phyloP scores from a whole-genome alignment of 768 basidiomycete genomes.

The Termitomyces sp. region DNA sequence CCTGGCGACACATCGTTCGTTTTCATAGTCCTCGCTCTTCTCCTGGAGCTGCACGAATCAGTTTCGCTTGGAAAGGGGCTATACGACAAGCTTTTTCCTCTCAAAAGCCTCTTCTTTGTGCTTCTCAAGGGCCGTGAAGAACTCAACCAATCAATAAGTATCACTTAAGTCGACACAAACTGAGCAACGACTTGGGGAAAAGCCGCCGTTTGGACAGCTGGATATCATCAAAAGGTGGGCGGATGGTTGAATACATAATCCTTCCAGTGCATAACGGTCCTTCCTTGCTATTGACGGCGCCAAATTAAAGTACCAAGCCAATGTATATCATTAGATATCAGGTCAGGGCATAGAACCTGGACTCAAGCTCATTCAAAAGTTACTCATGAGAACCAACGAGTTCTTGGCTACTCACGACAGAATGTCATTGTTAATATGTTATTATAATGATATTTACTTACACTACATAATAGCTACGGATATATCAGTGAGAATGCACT shows the following conservation, averaged over 20 bases:
- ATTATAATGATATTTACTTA: no score
- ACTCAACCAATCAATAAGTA: neutral
- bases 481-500: no score
- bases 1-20: neutral
- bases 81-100: neutral
- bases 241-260: neutral
- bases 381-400: neutral
- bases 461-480: no score
- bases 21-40: neutral
- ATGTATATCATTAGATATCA: neutral
- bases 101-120: neutral
- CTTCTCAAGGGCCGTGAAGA: neutral
- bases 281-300: no score
- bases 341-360: neutral
- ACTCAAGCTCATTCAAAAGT: neutral
- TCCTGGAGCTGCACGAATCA: neutral
- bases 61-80: neutral
- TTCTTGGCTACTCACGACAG: neutral
- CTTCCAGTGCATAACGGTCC: neutral
- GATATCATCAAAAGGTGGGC: neutral
- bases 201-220: neutral
- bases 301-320: neutral
- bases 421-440: neutral
- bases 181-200: neutral
- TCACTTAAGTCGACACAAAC: neutral